Evolutionary conservation across 78 protist genomes (phyloP).

Genomic region (Dictyostelium intermedium): DNA sequence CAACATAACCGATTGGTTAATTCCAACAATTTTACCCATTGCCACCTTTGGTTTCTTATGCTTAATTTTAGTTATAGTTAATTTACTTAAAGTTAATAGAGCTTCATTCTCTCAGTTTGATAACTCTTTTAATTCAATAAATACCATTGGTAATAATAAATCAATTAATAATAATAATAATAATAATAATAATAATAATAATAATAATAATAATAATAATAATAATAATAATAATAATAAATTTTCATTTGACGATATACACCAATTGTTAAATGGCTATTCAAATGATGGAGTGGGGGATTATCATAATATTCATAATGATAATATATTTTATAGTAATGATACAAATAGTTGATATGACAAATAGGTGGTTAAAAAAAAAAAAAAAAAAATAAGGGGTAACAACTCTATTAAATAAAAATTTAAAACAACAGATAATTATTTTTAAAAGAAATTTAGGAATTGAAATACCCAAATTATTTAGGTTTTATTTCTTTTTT

Average conservation of each 20-base stretch:
- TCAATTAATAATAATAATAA: background rate
- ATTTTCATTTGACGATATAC: background rate
- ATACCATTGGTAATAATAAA: background rate
- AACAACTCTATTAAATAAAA: too few relatives aligned
- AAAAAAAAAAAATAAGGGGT: too few relatives aligned
- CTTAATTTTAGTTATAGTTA: background rate
- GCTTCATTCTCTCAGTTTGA: background rate
- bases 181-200: background rate
- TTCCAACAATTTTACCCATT: constrained; percentile 14
- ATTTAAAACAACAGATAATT: too few relatives aligned
- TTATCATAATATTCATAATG: background rate
- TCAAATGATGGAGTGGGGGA: background rate
- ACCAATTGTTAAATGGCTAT: background rate
- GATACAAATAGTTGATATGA: background rate
- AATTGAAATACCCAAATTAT: too few relatives aligned
- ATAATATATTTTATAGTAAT: background rate
- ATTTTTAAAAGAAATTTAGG: too few relatives aligned
- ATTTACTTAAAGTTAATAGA: constrained; percentile 19
- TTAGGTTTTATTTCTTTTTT: too few relatives aligned
- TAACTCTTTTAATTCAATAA: background rate
- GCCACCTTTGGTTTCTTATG: background rate
- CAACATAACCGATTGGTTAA: background rate
- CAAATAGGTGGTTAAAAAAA: too few relatives aligned
- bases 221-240: background rate
- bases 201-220: background rate